Conservation (phyloP, 805 yeast species). For the Candida palmyrensis region DNA sequence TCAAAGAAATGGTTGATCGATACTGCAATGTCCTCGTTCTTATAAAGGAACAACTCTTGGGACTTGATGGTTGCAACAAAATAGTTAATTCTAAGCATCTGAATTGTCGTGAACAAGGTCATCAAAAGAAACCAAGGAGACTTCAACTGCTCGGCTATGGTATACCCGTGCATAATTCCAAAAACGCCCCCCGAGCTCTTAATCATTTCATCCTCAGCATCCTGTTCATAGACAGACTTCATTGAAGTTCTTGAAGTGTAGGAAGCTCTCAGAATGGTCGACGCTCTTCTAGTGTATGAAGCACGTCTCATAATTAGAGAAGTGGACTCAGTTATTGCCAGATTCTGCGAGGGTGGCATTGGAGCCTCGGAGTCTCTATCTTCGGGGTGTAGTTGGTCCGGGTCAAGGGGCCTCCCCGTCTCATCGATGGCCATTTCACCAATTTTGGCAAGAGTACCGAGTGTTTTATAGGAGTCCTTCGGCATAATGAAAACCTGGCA, state of each 20-base stretch:
- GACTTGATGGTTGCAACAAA: conserved; percentile 86
- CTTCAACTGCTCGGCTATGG: conserved; percentile 44
- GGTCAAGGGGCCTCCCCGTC: conserved; percentile 52
- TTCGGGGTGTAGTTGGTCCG: conserved; percentile 35
- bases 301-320: conserved; percentile 32
- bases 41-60: conserved; percentile 70
- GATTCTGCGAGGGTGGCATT: conserved; percentile 23
- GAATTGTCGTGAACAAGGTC: conserved; percentile 75
- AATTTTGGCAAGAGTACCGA: conserved; percentile 61
- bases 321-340: conserved; percentile 37
- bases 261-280: conserved; percentile 31
- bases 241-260: conserved; percentile 28
- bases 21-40: conserved; percentile 45
- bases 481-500: conserved; percentile 86
- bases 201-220: conserved; percentile 53
- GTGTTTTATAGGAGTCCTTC: conserved; percentile 62
- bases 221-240: conserved; percentile 62
- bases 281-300: conserved; percentile 24
- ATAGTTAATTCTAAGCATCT: conserved; percentile 88
- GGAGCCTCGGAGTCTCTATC: conserved; percentile 16
- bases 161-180: conserved; percentile 70
- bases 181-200: conserved; percentile 61
- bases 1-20: conserved; percentile 73
- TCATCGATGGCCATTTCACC: conserved; percentile 73
- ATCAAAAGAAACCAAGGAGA: conserved; percentile 76